These are phyloP conservation scores for Leccinellum rugosiceps DNA, from an alignment of 768 basidiomycete genomes.

Conservation along the genomic window DNA sequence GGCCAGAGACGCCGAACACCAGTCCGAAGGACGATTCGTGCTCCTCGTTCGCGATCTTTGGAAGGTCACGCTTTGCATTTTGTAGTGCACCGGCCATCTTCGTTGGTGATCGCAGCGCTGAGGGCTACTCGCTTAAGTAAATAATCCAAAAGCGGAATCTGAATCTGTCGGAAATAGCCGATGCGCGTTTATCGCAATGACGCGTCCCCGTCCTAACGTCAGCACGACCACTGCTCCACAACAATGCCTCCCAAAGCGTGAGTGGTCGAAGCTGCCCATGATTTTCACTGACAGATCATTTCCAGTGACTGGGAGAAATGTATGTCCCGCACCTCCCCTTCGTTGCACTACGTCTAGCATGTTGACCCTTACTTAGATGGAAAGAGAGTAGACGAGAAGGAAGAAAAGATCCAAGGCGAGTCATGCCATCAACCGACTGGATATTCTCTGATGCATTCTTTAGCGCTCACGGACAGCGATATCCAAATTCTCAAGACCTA, in stretches of 20 bases:
- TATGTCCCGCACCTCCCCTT: slow-evolving; percentile 34
- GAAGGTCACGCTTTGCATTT: slow-evolving; percentile 84
- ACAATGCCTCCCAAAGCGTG: slow-evolving; percentile 95
- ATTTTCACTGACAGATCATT: slow-evolving; percentile 8
- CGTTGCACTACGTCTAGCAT: slow-evolving; percentile 1
- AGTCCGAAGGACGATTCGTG: slow-evolving; percentile 82
- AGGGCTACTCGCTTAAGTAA: not conserved
- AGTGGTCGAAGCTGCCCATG: slow-evolving; percentile 33
- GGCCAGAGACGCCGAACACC: slow-evolving; percentile 95
- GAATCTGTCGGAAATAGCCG: slow-evolving; percentile 27
- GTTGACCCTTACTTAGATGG: slow-evolving; percentile 50
- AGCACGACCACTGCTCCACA: slow-evolving; percentile 25
- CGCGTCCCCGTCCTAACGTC: slow-evolving; percentile 32
- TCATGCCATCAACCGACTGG: slow-evolving; percentile 9
- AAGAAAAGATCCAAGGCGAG: slow-evolving; percentile 88
- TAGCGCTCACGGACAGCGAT: slow-evolving; percentile 95
- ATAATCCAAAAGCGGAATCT: slow-evolving; percentile 28
- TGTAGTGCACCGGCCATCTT: slow-evolving; percentile 89
- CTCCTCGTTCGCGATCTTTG: slow-evolving; percentile 89
- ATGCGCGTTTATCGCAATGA: slow-evolving; percentile 31
- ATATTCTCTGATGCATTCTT: slow-evolving; percentile 4
- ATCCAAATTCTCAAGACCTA: slow-evolving; percentile 99
- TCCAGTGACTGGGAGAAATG: slow-evolving; percentile 98
- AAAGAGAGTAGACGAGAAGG: slow-evolving; percentile 83
- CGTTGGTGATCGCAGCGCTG: slow-evolving; percentile 8